These are phyloP conservation scores for Cladophialophora carrionii DNA, from an alignment of 2,329 filamentous ascomycete species.

Conservation along the genomic window DNA sequence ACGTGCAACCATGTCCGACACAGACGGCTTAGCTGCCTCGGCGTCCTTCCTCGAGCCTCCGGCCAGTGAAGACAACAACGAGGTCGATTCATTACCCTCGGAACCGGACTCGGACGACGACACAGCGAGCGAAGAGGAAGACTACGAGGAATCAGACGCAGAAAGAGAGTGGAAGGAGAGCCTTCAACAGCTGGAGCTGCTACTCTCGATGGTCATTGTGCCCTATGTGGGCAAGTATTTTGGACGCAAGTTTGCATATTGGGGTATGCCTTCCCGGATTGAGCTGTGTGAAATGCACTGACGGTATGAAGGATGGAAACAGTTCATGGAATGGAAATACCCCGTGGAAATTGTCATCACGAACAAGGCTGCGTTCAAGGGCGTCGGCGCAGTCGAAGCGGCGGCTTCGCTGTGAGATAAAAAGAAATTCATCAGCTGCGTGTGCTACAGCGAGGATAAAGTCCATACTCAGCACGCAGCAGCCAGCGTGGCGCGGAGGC, in stretches of 20 bases:
- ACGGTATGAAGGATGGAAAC: constrained; percentile 72
- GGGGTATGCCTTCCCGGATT: constrained; percentile 64
- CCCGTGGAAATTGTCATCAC: constrained; percentile 70
- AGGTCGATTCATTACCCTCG: constrained; percentile 51
- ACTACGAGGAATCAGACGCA: constrained; percentile 74
- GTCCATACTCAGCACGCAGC: neutral
- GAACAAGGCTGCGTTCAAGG: constrained; percentile 66
- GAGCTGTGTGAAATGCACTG: neutral
- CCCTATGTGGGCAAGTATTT: constrained; percentile 95
- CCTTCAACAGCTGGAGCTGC: constrained; percentile 86
- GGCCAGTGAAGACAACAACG: constrained; percentile 44
- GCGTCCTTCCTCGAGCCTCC: constrained; percentile 38
- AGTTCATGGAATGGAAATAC: constrained; percentile 94
- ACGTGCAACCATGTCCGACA: constrained; percentile 30
- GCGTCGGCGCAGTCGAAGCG: constrained; percentile 65
- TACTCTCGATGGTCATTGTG: constrained; percentile 91
- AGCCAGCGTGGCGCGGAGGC: neutral
- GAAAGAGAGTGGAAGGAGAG: constrained; percentile 95
- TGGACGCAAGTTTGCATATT: constrained; percentile 92
- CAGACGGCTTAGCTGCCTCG: constrained; percentile 39
- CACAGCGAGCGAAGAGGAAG: constrained; percentile 58
- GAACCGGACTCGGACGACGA: constrained; percentile 55
- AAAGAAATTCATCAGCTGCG: neutral
- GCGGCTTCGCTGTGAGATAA: constrained; percentile 45
- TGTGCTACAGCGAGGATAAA: neutral